Evolutionary conservation across 1,284 basidiomycete genomes (phyloP), one percentile per base, ranked within the genome.

Genomic region (Cutaneotrichosporon sp.): DNA sequence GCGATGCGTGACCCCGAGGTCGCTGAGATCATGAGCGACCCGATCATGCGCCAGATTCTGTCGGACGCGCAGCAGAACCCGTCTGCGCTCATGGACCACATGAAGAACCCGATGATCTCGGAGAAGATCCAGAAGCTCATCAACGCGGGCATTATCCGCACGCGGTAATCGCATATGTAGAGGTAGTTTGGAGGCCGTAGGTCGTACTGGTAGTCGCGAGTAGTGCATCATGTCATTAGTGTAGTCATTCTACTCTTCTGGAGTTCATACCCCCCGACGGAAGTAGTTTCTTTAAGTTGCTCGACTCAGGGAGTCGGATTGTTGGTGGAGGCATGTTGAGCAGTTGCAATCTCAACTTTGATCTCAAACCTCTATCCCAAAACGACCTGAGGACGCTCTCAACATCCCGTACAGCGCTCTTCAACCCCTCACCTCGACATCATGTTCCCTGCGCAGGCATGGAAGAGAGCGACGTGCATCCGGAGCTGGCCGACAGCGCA

Each of bases 1-100:
- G 97, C 96, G 11, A 97, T 97, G 95, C 86, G 92, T 61, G 96
- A 99, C 83, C 97, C 97, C 8, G 96, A 99, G 82, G 86, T 97
- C 60, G 90, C 90, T 65, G 88, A 80, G 70, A 84, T 84, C 69
- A 83, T 84, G 83, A 72, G 75, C 63, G 70, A 70, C 63, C 70
- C 70, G 16, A 83, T 93, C 66, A 94, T 95, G 90, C 90, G 94
- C 82, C 88, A 89, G 73, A 98, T 99, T 71, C 81, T 99, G 72
- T 89, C 95, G 77, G 95, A 99, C 82, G 93, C 94, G 5, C 97
- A 99, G 81, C 78, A 83, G 56, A 89, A 97, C 81, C 96, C 97
- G 3, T 84, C 86, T 36, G 92, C 94, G 18, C 82, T 99, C 66
- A 90, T 93, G 81, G 92, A 97, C 71, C 96, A 99, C 82, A 92